phyloP scores from a whole-genome alignment of 2,329 filamentous ascomycete genomes.

The Cladosporium phlei region DNA sequence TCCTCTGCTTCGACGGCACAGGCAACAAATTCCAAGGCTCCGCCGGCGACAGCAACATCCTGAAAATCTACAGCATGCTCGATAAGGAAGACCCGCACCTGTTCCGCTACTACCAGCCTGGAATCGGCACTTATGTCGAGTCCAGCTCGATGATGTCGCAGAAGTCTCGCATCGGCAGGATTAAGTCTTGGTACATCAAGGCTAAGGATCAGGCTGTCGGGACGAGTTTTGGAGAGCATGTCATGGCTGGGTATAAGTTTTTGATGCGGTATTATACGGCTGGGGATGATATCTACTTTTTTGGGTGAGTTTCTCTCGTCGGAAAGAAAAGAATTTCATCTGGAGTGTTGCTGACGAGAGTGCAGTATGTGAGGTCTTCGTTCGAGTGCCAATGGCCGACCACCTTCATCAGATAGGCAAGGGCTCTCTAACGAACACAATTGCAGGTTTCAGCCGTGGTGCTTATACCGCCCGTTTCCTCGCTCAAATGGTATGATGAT shows the following conservation, averaged over 20 bases:
- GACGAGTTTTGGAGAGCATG: constrained; percentile 75
- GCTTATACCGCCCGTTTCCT: constrained; percentile 34
- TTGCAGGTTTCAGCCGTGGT: constrained; percentile 29
- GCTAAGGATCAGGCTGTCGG: constrained; percentile 76
- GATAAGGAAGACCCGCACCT: constrained; percentile 60
- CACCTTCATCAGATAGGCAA: too few species aligned
- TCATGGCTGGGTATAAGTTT: constrained; percentile 71
- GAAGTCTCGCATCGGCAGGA: constrained; percentile 49
- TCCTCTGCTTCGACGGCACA: constrained; percentile 39
- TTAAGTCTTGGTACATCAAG: constrained; percentile 65
- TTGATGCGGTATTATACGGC: constrained; percentile 31
- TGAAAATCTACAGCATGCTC: constrained; percentile 70
- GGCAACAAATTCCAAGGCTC: constrained; percentile 41
- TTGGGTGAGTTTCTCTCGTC: constrained; percentile 18
- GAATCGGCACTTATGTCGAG: constrained; percentile 69
- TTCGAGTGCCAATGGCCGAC: too few species aligned
- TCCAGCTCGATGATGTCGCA: constrained; percentile 56
- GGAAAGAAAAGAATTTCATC: background rate
- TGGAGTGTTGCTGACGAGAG: background rate
- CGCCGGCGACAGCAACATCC: constrained; percentile 43
- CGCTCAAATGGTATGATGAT: constrained; percentile 56
- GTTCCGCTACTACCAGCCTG: constrained; percentile 60
- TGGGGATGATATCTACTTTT: constrained; percentile 33
- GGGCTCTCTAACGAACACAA: background rate
- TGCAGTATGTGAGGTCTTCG: background rate